These are phyloP conservation scores for Phytophthora quininea DNA, from an alignment of 352 stramenopile species.

Conservation along the genomic window DNA sequence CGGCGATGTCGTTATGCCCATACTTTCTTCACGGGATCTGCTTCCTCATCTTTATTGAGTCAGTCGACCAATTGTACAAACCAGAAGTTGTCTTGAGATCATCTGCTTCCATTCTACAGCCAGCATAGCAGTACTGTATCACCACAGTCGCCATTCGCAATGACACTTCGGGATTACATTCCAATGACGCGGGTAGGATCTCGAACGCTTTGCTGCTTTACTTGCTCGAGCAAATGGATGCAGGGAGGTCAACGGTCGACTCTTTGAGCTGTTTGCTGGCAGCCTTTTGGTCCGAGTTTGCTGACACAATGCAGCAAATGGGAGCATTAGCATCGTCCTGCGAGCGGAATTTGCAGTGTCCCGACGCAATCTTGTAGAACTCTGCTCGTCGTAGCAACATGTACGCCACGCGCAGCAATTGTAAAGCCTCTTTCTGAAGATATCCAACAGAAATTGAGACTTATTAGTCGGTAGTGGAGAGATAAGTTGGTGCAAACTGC, in stretches of 20 bases:
- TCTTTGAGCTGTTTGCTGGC: conserved; percentile 3
- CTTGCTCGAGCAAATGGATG: background rate
- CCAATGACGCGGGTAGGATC: too few relatives aligned
- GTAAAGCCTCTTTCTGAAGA: conserved; percentile 49
- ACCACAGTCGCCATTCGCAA: too few relatives aligned
- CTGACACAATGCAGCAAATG: conserved; percentile 19
- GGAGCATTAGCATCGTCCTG: background rate
- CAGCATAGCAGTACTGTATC: too few relatives aligned
- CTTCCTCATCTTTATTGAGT: too few relatives aligned
- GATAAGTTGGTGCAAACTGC: background rate
- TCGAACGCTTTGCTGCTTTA: background rate
- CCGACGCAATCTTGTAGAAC: conserved; percentile 49
- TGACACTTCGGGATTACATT: too few relatives aligned
- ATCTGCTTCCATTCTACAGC: too few relatives aligned
- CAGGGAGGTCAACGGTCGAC: conserved; percentile 19
- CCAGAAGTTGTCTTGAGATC: too few relatives aligned
- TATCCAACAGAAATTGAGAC: background rate
- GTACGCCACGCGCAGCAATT: conserved; percentile 58
- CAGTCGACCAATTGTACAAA: too few relatives aligned
- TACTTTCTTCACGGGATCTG: too few relatives aligned
- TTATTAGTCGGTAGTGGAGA: background rate
- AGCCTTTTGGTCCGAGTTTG: background rate
- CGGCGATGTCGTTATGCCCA: too few relatives aligned
- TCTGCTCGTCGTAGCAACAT: conserved; percentile 50
- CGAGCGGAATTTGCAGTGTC: conserved; percentile 40